Base-by-base conservation (phyloP, 768 basidiomycete genomes). In the Pholiota microspora region DNA sequence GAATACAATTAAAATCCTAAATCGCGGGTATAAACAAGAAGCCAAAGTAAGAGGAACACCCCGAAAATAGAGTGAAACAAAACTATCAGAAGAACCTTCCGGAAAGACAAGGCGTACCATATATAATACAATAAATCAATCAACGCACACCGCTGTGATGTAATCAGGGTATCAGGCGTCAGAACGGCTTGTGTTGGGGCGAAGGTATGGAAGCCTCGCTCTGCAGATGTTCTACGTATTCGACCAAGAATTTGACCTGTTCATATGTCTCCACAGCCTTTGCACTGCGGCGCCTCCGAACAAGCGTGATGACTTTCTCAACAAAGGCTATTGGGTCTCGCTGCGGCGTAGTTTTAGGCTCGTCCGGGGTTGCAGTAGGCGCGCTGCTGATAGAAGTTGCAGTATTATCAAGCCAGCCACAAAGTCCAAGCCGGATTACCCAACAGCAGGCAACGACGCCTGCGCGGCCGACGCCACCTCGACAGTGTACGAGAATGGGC, bases 191-290 rank as follows among this genome's bases (percentile, higher is more conserved):
- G 18, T 42, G 40, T 21, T 16, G 40, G 23, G 21, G 40, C n/a
- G 40, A 21, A 42, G 40, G 40, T 18, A 9, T 8, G 2, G n/a
- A 13, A 38, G 34, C 34, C 16, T 36, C n/a, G 51, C 51, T 6
- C 27, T 56, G 53, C 9, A 71, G 54, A 70, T 79, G 84, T 34
- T 86, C 81, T 3, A 92, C 82, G 67, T 83, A 94, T 27, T 91
- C 86, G 0, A 86, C 82, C 46, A 94, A 69, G 64, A 94, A 94
- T 59, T 77, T 73, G 13, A 96, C 96, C 69, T 98, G 95, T 66
- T 97, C 93, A 66, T 89, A 86, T 2, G 93, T 96, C 68, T 98
- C 96, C 35, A 98, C 82, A 1, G 94, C 94, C 67, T 98, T 98
- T 53, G 86, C 69, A 61, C 93, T 94, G 57, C 95, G 74, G 57